Evolutionary conservation across 2,329 filamentous ascomycete genomes (phyloP).

Genomic region (Chrysosporium queenslandicum): DNA sequence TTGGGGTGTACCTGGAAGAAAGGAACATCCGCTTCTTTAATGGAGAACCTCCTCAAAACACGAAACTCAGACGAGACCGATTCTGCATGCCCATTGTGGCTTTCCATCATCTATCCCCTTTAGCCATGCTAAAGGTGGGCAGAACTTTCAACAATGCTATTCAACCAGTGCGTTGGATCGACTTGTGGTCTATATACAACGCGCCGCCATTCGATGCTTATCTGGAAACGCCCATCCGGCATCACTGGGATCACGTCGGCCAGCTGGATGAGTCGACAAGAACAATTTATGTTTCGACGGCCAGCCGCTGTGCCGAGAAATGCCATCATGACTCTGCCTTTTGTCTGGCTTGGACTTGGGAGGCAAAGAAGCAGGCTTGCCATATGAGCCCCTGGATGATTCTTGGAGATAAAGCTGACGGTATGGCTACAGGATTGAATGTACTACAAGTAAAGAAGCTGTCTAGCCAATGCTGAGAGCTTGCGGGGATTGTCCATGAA

Average conservation of each 20-base stretch:
- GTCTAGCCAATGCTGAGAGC: not conserved
- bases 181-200: not conserved
- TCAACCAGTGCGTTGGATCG: not conserved
- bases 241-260: not conserved
- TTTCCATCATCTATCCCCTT: not conserved
- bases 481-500: no score
- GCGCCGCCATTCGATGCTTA: not conserved
- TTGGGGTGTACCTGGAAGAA: not conserved
- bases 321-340: not conserved
- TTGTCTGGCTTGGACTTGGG: not conserved
- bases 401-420: not conserved
- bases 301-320: not conserved
- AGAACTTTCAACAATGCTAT: not conserved
- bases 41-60: not conserved
- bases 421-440: not conserved
- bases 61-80: not conserved
- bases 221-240: not conserved
- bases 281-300: not conserved
- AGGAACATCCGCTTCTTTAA: not conserved
- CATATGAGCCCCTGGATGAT: not conserved
- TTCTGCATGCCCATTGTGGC: not conserved
- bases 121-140: not conserved
- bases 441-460: not conserved
- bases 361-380: not conserved
- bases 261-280: not conserved